Evolutionary conservation across 2,329 filamentous ascomycete genomes (phyloP), one percentile per base, ranked within the genome.

Genomic region (Botrytis aclada): DNA sequence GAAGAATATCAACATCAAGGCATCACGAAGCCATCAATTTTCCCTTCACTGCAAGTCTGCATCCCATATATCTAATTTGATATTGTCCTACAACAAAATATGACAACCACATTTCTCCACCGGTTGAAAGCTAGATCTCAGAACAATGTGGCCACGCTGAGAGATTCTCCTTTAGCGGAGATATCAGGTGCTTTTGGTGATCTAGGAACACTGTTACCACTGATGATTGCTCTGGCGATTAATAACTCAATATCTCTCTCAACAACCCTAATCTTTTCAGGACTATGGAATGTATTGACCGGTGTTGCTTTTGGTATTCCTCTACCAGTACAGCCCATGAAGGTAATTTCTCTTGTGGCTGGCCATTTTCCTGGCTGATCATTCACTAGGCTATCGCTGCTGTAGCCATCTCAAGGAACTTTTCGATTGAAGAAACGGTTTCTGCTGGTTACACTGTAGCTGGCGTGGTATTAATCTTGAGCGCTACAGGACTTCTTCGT

Each of bases 121-220:
- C 37, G 47, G 5, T 39, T 69, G 16, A 72, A n/a, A 39, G 51
- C 70, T 29, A 72, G 70, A 12, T 76, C 80, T 70, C 67, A 64
- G 51, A 80, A 90, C 78, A 92, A 92, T 83, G 79, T 88, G 75
- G 80, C 83, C 37, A 89, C 87, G 20, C 82, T 92, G 74, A 85
- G 83, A 74, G 81, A 80, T 34, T 85, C 87, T 67, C 88, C 90
- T 75, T 83, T 92, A 25, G 82, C 92, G 66, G 95, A 98, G 84
- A 89, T 98, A 70, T 97, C 95, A 1, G 95, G 95, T 69, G 93
- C 95, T 0, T 87, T 94, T 3, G 95, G 95, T 75, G 95, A 98
- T 80, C 86, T 98, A 60, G 95, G 95, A 75, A 98, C 95, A 4
- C 88, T 97, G 43, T 88, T 97, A 18, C 95, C 95, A 65, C 89